Evolutionary conservation across 176 grass and related monocot genomes (phyloP).

Genomic region (Lolium perenne): DNA sequence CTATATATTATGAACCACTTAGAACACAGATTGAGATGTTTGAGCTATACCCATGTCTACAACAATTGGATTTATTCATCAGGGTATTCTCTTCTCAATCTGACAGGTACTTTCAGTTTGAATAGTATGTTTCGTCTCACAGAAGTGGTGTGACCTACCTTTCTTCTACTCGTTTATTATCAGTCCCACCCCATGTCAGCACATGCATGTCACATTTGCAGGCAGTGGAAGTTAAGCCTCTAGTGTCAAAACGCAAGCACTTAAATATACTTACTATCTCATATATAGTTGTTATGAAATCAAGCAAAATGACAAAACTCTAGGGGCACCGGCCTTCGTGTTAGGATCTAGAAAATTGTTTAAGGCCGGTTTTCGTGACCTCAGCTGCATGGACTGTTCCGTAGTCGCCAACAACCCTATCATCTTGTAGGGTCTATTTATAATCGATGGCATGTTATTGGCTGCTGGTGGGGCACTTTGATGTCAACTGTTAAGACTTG

Average conservation of each 20-base stretch:
- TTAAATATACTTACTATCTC: slow-evolving; percentile 6
- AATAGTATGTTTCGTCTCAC: not conserved
- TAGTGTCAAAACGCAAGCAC: slow-evolving; percentile 35
- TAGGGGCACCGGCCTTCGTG: slow-evolving; percentile 26
- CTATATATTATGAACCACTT: not conserved
- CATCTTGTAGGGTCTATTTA: not conserved
- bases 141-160: slow-evolving; percentile 4
- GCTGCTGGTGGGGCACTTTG: not conserved
- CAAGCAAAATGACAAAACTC: slow-evolving; percentile 20
- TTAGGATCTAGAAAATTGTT: slow-evolving; percentile 8
- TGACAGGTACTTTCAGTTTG: not conserved
- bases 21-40: slow-evolving; percentile 21
- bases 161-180: not conserved
- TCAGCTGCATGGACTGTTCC: not conserved
- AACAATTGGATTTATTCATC: slow-evolving; percentile 1
- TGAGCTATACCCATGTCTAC: slow-evolving; percentile 21
- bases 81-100: not conserved
- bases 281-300: slow-evolving; percentile 22
- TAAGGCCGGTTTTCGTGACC: not conserved
- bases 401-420: not conserved
- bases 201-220: slow-evolving; percentile 39
- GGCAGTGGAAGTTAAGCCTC: slow-evolving; percentile 3
- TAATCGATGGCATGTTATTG: slow-evolving; percentile 14
- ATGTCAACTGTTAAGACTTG: not conserved
- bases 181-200: slow-evolving; percentile 28